Conservation (phyloP, 148 eudicot genomes). For the Salicornia ramosissima region DNA sequence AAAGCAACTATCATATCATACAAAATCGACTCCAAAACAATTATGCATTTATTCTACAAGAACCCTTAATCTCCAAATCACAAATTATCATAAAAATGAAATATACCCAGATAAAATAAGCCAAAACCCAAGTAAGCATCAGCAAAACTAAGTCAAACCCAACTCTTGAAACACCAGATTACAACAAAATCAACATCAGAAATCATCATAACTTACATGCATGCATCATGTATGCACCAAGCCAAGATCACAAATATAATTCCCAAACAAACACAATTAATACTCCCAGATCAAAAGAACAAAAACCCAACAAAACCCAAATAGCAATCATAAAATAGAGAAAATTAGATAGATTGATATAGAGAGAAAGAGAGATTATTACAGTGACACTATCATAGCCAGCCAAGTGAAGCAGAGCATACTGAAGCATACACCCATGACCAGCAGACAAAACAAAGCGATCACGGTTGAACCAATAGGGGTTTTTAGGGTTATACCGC, state of each 20-base stretch:
- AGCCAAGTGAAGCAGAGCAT: constrained; percentile 91
- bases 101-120: constrained; percentile 1
- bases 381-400: constrained; percentile 90
- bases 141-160: constrained; percentile 10
- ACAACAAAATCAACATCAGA: neutral
- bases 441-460: constrained; percentile 94
- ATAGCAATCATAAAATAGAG: neutral
- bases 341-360: neutral
- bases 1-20: neutral
- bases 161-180: neutral
- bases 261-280: neutral
- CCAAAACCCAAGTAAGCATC: constrained; percentile 10
- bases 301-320: constrained; percentile 18
- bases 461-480: constrained; percentile 88
- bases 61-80: neutral
- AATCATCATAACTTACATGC: neutral
- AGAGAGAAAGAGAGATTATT: constrained; percentile 18
- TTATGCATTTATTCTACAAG: neutral
- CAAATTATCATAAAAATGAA: constrained; percentile 8
- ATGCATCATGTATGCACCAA: neutral
- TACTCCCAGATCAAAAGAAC: constrained; percentile 20
- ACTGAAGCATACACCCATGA: constrained; percentile 96
- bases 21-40: neutral
- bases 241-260: constrained; percentile 5
- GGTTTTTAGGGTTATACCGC: constrained; percentile 88